A percentile compares a stretch with the other conserved stretches of the same genome.
These are phyloP conservation scores for Heritiera fomes DNA, from an alignment of 345 rosid genomes.

Conservation along the genomic window DNA sequence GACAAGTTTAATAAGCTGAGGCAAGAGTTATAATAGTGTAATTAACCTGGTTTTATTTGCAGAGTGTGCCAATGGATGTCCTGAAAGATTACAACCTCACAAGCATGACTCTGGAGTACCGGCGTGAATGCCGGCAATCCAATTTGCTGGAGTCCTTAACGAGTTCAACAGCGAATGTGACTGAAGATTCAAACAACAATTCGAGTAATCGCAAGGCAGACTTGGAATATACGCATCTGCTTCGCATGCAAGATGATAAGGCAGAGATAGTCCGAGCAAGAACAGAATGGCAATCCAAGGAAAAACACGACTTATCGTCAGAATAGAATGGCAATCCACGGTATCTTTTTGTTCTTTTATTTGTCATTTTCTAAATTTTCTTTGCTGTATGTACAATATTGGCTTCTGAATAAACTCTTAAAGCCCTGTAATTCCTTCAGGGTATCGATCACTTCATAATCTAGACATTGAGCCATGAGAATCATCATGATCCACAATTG, in stretches of 20 bases:
- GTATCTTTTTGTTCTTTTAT: background rate
- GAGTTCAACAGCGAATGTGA: conserved; percentile 24
- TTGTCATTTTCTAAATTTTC: background rate
- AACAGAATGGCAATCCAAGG: conserved; percentile 54
- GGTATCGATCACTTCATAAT: background rate
- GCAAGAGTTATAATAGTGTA: background rate
- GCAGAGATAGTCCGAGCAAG: conserved; percentile 59
- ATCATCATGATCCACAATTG: background rate
- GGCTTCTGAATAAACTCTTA: background rate
- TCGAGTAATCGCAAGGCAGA: conserved; percentile 30
- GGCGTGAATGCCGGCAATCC: conserved; percentile 60
- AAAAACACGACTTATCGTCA: background rate
- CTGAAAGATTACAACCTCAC: conserved; percentile 48
- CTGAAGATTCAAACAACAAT: conserved; percentile 22
- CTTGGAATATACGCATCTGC: conserved; percentile 49
- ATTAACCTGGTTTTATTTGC: conserved; percentile 10
- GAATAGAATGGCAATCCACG: background rate
- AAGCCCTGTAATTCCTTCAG: no score
- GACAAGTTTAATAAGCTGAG: no score
- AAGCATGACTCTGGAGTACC: conserved; percentile 58
- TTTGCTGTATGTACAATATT: background rate
- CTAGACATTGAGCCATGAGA: background rate
- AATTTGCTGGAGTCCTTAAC: conserved; percentile 61
- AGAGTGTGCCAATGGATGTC: conserved; percentile 60
- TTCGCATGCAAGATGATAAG: conserved; percentile 52